Conservation (phyloP, 192 early-diverging fungal genomes). For the Chytriomyces hyalinus region DNA sequence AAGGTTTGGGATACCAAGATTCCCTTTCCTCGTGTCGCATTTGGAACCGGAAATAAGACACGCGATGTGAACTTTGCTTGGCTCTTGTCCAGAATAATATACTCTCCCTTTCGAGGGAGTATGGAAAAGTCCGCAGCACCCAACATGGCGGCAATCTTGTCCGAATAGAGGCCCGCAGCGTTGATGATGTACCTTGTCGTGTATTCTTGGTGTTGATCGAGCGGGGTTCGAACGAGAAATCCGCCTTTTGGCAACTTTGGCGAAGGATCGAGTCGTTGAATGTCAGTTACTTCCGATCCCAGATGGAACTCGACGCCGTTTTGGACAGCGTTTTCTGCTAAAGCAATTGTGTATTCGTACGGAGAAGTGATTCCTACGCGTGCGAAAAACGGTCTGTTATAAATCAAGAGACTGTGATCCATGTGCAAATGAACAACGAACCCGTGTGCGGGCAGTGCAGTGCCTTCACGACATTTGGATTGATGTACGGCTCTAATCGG, state of each 20-base stretch:
- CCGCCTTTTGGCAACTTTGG: constrained; percentile 16
- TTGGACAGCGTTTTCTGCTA: constrained; percentile 54
- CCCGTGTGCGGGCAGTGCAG: constrained; percentile 42
- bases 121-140: constrained; percentile 53
- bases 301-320: constrained; percentile 53
- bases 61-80: constrained; percentile 42
- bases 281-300: constrained; percentile 48
- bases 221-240: constrained; percentile 31
- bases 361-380: constrained; percentile 49
- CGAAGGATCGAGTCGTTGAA: constrained; percentile 36
- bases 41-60: constrained; percentile 56
- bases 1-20: constrained; percentile 55
- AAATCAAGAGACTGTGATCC: neutral
- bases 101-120: constrained; percentile 55
- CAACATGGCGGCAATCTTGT: constrained; percentile 56
- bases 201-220: constrained; percentile 31
- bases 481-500: constrained; percentile 46
- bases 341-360: constrained; percentile 57
- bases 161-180: constrained; percentile 48
- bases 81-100: constrained; percentile 48
- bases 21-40: constrained; percentile 48
- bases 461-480: constrained; percentile 42
- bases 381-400: neutral
- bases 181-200: constrained; percentile 42
- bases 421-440: neutral